Percentiles rank a stretch among this genome's conserved stretches.
These are phyloP conservation scores for Lachnellula occidentalis DNA, from an alignment of 2,329 filamentous ascomycete species.

Conservation along the genomic window DNA sequence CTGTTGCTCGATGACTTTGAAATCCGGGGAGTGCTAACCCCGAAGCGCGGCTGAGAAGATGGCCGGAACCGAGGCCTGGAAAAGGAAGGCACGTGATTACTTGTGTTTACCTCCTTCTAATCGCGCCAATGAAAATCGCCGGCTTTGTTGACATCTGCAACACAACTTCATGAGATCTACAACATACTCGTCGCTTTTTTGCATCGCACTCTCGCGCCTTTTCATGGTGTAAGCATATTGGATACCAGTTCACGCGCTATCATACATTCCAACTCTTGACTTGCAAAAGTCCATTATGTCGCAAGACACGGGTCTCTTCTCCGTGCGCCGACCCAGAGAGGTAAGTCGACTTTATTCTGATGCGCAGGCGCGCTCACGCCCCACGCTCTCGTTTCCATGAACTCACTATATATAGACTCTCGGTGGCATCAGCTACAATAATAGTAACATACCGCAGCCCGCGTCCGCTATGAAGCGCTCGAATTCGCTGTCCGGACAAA, in stretches of 20 bases:
- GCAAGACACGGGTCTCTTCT: constrained; percentile 83
- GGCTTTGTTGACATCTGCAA: constrained; percentile 13
- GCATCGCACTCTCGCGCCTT: background rate
- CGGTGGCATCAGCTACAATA: constrained; percentile 75
- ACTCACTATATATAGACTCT: constrained; percentile 59
- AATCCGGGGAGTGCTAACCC: background rate
- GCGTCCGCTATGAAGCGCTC: constrained; percentile 91
- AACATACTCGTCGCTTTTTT: background rate
- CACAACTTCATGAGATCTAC: constrained; percentile 5
- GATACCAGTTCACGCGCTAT: constrained; percentile 8
- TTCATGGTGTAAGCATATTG: background rate
- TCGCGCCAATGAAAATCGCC: constrained; percentile 7
- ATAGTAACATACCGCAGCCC: constrained; percentile 75
- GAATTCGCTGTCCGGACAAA: constrained; percentile 66
- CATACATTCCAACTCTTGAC: background rate
- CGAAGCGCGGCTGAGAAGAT: constrained; percentile 7
- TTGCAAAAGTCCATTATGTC: constrained; percentile 54
- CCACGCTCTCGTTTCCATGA: background rate
- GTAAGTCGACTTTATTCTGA: constrained; percentile 44
- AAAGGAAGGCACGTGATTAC: constrained; percentile 1
- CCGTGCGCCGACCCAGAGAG: constrained; percentile 86
- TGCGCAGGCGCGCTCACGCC: background rate
- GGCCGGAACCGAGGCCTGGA: constrained; percentile 17
- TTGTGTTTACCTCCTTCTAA: constrained; percentile 15
- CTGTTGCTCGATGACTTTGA: background rate